These are phyloP conservation scores for Gryganskiella cystojenkinii DNA, from an alignment of 192 early-diverging fungal genomes.

Conservation along the genomic window DNA sequence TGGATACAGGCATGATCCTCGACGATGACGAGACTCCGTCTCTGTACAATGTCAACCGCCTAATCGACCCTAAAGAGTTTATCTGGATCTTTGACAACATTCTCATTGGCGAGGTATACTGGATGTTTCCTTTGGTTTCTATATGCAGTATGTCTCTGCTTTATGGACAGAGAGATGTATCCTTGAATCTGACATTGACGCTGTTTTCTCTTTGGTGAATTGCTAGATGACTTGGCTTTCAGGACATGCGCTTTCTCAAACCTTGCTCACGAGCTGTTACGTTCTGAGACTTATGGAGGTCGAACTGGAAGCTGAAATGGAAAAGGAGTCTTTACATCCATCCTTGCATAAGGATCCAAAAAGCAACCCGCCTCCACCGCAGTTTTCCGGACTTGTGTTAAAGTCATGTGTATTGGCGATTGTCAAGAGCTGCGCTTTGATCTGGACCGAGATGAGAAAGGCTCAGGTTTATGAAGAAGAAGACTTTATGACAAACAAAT, in stretches of 20 bases:
- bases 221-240: conserved; percentile 69
- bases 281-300: conserved; percentile 57
- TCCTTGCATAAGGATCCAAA: neutral
- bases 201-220: neutral
- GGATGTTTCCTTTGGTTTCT: neutral
- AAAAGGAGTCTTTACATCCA: neutral
- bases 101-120: conserved; percentile 59
- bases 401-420: conserved; percentile 61
- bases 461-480: conserved; percentile 72
- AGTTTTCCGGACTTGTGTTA: conserved; percentile 55
- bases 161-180: too few species aligned
- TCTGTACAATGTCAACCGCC: conserved; percentile 49
- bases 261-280: conserved; percentile 67
- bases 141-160: too few species aligned
- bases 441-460: conserved; percentile 66
- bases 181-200: too few species aligned
- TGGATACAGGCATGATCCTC: conserved; percentile 70
- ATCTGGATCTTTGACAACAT: conserved; percentile 66
- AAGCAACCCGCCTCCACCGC: conserved; percentile 11
- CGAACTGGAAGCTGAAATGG: conserved; percentile 17
- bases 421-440: conserved; percentile 59
- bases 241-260: conserved; percentile 69
- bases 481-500: conserved; percentile 68
- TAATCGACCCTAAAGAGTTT: conserved; percentile 46
- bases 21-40: conserved; percentile 47